Base-by-base conservation (phyloP, 257 asterid species). In the Plantago major region DNA sequence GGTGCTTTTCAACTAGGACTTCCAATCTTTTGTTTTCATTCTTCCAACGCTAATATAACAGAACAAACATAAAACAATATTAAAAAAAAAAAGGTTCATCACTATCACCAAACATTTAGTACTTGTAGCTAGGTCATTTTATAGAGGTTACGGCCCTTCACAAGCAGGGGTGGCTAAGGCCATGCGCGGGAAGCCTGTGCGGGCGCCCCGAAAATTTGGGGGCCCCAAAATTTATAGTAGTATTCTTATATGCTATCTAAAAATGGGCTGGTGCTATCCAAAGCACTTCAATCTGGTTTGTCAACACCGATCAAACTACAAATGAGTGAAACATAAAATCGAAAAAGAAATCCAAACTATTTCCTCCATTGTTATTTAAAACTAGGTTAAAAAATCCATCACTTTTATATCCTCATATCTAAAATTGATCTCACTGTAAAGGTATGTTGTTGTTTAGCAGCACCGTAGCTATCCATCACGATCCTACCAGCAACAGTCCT, bases 391-490 rank as follows among this genome's bases (percentile, higher is more conserved):
- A 2, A 10, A 3, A n/a, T 47, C 9, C 40, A 19, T 62, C 70
- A 88, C n/a, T n/a, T n/a, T n/a, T n/a, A n/a, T n/a, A n/a, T n/a
- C n/a, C n/a, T n/a, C n/a, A n/a, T n/a, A n/a, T n/a, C n/a, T n/a
- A n/a, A n/a, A n/a, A n/a, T n/a, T n/a, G n/a, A n/a, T n/a, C n/a
- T n/a, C n/a, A n/a, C 94, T 62, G 91, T 88, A 85, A 88, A 88
- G 68, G 96, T 85, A 78, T 88, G 94, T 59, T 88, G 96, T 68
- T 88, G 96, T 66, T 69, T 88, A 50, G 89, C 85, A 67, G 84
- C 78, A 54, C 96, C 94, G 56, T 85, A 85, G 68, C 90, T 88
- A 76, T 88, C 96, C 72, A 79, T 88, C 60, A 88, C 78, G 68
- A 88, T 60, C 76, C 85, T 78, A 65, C 96, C 94, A 63, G 80